Base-by-base conservation (phyloP, 2,329 filamentous ascomycete species). In the Hysterium pulicare region DNA sequence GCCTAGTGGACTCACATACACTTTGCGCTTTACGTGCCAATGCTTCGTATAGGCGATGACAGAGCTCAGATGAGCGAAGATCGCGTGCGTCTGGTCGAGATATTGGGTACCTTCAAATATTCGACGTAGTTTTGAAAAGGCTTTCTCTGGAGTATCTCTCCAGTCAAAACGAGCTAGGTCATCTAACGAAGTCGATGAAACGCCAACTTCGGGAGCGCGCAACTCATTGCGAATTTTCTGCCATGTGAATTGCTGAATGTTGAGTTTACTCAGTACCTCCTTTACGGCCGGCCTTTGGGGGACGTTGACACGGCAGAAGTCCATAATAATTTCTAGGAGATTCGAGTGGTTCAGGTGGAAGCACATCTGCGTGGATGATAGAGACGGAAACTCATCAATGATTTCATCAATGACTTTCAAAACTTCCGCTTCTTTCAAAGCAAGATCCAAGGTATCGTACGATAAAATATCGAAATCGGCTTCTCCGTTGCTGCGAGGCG, bases 391-490 rank as follows among this genome's bases (percentile, higher is more conserved):
- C 4, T 84, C 79, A 37, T 83, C 77, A 13, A 94, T 78, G 31
- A 96, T 86, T 62, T 98, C 93, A 61, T 98, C 93, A 17, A 97
- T 72, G 2, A 97, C 90, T 57, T 96, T 97, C 53, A 98, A 80
- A 0, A 90, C 84, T 66, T 97, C 91, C 0, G 91, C 91, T 66
- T 98, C 93, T 58, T 95, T 94, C 42, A 96, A 67, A 1, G 90
- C 85, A 34, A 95, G 73, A 57, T 97, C 90, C 4, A 90, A 69
- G 1, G 85, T 84, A 53, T 90, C 84, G 33, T 81, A 79, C 1
- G 90, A 91, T n/a, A 95, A 79, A 46, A 98, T 90, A 67, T 98
- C 93, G 63, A 97, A 98, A 63, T 97, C 90, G 2, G 94, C 90
- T 61, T 97, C 93, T 8, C 87, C 86, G 61, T 88, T 86, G 57